A percentile compares a stretch with the other conserved stretches of the same genome.
phyloP scores from a whole-genome alignment of 441 rosid genomes.

The Jatropha multifida region DNA sequence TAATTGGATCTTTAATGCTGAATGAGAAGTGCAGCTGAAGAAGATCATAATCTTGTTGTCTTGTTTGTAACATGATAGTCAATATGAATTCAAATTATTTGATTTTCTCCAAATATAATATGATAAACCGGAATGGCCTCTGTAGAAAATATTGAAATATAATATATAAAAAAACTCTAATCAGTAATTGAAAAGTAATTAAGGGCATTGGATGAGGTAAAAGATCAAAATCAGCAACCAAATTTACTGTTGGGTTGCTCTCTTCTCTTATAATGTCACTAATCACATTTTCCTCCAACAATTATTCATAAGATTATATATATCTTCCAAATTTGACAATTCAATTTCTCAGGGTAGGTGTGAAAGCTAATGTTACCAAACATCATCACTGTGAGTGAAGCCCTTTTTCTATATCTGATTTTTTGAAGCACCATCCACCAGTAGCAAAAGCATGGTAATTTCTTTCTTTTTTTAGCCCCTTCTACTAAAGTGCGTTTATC shows the following conservation, averaged over 20 bases:
- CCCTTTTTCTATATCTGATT: no score
- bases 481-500: no score
- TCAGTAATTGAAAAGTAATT: not conserved
- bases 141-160: no score
- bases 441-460: no score
- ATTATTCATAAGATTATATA: not conserved
- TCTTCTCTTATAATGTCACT: not conserved
- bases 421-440: no score
- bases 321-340: not conserved
- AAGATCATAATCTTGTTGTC: no score
- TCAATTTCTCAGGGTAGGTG: conserved; percentile 9
- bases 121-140: no score
- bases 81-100: no score
- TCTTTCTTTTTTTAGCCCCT: no score
- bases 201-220: not conserved
- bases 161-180: no score
- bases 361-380: conserved; percentile 13
- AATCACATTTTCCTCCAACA: not conserved
- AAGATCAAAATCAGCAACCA: not conserved
- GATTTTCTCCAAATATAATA: no score
- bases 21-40: not conserved
- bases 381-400: not conserved
- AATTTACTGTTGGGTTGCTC: conserved; percentile 9
- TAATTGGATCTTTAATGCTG: not conserved
- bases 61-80: no score